Evolutionary conservation across 805 yeast species (phyloP).

Genomic region (Kodamaea neixiangensis): DNA sequence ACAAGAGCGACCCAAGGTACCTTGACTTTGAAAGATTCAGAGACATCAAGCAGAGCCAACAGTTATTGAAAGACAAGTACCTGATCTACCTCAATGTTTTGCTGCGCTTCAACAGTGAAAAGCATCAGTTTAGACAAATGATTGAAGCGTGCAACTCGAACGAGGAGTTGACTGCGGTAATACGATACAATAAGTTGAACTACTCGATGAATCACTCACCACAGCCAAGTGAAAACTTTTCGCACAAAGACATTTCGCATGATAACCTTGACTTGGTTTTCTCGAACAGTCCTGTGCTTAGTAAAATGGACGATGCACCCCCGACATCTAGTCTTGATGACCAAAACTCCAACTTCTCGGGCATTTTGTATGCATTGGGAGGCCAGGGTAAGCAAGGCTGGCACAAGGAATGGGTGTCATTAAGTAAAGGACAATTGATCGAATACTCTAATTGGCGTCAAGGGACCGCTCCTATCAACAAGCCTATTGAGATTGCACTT

Average conservation of each 20-base stretch:
- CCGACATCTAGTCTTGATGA: conserved; percentile 9
- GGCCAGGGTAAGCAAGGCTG: conserved; percentile 69
- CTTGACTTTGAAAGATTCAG: conserved; percentile 17
- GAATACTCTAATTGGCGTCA: conserved; percentile 83
- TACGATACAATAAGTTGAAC: conserved; percentile 29
- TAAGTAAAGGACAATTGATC: conserved; percentile 63
- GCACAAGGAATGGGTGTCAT: conserved; percentile 88
- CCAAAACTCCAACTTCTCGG: conserved; percentile 39
- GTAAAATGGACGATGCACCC: conserved; percentile 7
- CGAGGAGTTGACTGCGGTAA: conserved; percentile 38
- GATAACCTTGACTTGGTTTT: conserved; percentile 10
- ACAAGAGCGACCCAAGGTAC: conserved; percentile 13
- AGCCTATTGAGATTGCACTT: conserved; percentile 70
- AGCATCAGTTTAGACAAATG: conserved; percentile 40
- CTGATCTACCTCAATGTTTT: conserved; percentile 35
- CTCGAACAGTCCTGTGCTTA: background rate
- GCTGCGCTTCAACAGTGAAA: conserved; percentile 43
- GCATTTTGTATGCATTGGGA: conserved; percentile 57
- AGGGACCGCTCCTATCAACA: conserved; percentile 59
- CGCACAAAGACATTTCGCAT: background rate
- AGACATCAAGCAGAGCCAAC: conserved; percentile 19
- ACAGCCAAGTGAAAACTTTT: background rate
- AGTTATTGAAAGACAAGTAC: conserved; percentile 23
- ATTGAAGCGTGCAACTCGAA: conserved; percentile 42
- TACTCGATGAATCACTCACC: conserved; percentile 1